Conservation (phyloP, 2,329 filamentous ascomycete genomes). For the Calonectria leucothoes region DNA sequence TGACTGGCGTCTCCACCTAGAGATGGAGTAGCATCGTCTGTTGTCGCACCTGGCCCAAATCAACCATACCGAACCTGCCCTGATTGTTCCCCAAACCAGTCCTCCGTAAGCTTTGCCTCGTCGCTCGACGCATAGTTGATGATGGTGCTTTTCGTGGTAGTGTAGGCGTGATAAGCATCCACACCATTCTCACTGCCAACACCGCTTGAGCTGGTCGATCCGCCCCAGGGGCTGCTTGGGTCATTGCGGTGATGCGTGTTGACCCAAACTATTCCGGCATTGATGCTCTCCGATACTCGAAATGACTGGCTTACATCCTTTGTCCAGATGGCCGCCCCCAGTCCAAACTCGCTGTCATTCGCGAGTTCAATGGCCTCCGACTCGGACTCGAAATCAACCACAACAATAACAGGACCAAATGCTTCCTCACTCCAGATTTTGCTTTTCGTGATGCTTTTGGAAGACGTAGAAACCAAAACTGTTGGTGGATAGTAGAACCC, state of each 20-base stretch:
- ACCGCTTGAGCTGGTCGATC: conserved; percentile 70
- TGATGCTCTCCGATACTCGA: conserved; percentile 76
- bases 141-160: conserved; percentile 73
- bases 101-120: conserved; percentile 64
- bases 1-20: neutral
- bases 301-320: conserved; percentile 80
- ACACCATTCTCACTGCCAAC: conserved; percentile 80
- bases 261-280: conserved; percentile 71
- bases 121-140: conserved; percentile 74
- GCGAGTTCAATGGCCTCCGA: conserved; percentile 76
- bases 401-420: conserved; percentile 83
- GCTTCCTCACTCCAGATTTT: conserved; percentile 84
- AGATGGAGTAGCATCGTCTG: neutral
- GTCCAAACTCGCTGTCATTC: conserved; percentile 80
- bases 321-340: conserved; percentile 84
- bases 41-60: neutral
- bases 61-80: conserved; percentile 59
- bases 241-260: conserved; percentile 78
- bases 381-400: conserved; percentile 80
- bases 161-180: conserved; percentile 71
- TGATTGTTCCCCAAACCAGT: conserved; percentile 74
- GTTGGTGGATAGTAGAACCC: conserved; percentile 86
- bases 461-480: conserved; percentile 67
- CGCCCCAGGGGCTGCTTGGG: conserved; percentile 78
- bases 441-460: conserved; percentile 72